Evolutionary conservation across 441 rosid species (phyloP).

Genomic region (Lagerstroemia fauriei): DNA sequence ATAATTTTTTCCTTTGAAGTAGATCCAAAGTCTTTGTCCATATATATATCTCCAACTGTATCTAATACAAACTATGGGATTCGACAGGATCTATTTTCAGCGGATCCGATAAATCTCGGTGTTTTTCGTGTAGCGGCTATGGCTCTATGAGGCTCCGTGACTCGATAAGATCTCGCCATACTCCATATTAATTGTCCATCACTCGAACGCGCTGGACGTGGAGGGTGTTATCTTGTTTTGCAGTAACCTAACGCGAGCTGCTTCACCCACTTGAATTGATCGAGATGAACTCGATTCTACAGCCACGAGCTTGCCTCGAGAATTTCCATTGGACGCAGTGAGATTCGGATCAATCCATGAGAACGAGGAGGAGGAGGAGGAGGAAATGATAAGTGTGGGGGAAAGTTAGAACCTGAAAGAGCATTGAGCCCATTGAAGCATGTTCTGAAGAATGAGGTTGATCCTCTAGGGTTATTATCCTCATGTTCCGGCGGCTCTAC

Average conservation of each 20-base stretch:
- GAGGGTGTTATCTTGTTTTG: too few relatives aligned
- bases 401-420: constrained; percentile 17
- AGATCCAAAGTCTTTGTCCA: too few relatives aligned
- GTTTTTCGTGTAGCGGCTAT: background rate
- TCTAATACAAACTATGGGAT: too few relatives aligned
- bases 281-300: too few relatives aligned
- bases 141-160: background rate
- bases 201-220: too few relatives aligned
- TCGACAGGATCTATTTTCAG: background rate
- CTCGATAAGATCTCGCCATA: background rate
- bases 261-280: background rate
- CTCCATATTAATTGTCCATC: too few relatives aligned
- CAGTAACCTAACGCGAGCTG: background rate
- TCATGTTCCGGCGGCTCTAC: background rate
- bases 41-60: too few relatives aligned
- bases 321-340: too few relatives aligned
- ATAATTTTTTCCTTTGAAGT: too few relatives aligned
- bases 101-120: background rate
- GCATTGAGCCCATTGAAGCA: constrained; percentile 23
- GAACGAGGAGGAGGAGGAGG: background rate
- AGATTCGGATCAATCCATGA: background rate
- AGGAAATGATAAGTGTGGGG: background rate
- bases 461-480: background rate
- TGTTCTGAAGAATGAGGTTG: constrained; percentile 16
- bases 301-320: too few relatives aligned